Percentiles rank a stretch among this genome's conserved stretches.
Conservation (phyloP, 2,329 filamentous ascomycete genomes). For the Colletotrichum filicis region DNA sequence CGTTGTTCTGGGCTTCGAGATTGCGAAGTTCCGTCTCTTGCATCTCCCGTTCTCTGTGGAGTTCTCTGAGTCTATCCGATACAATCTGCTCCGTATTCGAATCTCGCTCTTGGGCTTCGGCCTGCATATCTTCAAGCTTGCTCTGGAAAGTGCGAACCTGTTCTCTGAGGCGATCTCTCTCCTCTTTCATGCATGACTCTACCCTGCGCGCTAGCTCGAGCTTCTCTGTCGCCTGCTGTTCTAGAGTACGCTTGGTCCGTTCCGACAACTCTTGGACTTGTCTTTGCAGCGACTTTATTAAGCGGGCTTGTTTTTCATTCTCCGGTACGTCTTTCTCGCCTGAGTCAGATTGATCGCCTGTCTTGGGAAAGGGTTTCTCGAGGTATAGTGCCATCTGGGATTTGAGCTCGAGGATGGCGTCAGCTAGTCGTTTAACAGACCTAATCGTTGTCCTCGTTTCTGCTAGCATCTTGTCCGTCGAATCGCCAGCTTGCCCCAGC, state of each 20-base stretch:
- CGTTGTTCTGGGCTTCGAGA: background rate
- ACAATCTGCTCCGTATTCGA: background rate
- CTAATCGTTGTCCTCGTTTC: background rate
- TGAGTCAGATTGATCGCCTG: background rate
- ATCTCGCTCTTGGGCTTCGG: background rate
- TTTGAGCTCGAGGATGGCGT: background rate
- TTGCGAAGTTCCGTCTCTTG: constrained; percentile 1
- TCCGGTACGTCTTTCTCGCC: background rate
- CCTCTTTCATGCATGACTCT: background rate
- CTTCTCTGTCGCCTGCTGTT: background rate
- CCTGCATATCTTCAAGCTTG: background rate
- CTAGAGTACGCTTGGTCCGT: background rate
- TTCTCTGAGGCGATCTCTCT: background rate
- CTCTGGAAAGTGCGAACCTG: background rate
- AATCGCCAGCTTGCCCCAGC: background rate
- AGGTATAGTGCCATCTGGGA: background rate
- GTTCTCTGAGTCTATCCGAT: background rate
- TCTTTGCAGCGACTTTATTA: background rate
- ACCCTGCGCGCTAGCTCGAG: background rate
- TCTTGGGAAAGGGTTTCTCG: background rate
- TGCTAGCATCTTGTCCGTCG: background rate
- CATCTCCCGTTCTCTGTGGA: background rate
- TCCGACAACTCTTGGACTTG: background rate
- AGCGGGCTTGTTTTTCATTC: background rate
- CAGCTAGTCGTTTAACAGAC: background rate